Evolutionary conservation across 805 yeast species (phyloP).

Genomic region (Lipomyces japonicus): DNA sequence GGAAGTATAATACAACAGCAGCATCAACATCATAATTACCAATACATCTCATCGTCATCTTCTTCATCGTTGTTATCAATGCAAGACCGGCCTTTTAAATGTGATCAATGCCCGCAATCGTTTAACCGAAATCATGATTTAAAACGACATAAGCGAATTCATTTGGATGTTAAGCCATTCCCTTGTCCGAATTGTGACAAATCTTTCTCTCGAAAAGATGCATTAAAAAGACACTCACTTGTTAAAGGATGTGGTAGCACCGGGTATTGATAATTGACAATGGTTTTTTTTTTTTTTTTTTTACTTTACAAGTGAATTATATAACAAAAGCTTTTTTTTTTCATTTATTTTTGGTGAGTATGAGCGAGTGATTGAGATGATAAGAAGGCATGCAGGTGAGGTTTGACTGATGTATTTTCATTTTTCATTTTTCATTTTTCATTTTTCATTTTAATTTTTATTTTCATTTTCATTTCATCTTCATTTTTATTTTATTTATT

Average conservation of each 20-base stretch:
- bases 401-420: too few relatives aligned
- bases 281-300: too few relatives aligned
- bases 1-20: not conserved
- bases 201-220: slow-evolving; percentile 31
- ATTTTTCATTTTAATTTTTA: too few relatives aligned
- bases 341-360: too few relatives aligned
- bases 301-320: too few relatives aligned
- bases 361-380: too few relatives aligned
- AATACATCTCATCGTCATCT: not conserved
- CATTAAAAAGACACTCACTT: slow-evolving; percentile 28
- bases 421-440: too few relatives aligned
- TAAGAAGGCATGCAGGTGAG: too few relatives aligned
- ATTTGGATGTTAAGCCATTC: slow-evolving; percentile 29
- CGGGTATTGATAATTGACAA: too few relatives aligned
- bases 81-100: slow-evolving; percentile 26
- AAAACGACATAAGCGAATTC: slow-evolving; percentile 29
- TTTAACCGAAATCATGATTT: slow-evolving; percentile 31
- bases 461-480: too few relatives aligned
- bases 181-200: slow-evolving; percentile 30
- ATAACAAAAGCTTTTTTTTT: too few relatives aligned
- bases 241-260: slow-evolving; percentile 27
- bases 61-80: not conserved
- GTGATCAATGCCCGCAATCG: slow-evolving; percentile 30
- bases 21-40: not conserved
- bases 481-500: too few relatives aligned